Conservation (phyloP, 2,329 filamentous ascomycete genomes). For the Fusarium agapanthi region DNA sequence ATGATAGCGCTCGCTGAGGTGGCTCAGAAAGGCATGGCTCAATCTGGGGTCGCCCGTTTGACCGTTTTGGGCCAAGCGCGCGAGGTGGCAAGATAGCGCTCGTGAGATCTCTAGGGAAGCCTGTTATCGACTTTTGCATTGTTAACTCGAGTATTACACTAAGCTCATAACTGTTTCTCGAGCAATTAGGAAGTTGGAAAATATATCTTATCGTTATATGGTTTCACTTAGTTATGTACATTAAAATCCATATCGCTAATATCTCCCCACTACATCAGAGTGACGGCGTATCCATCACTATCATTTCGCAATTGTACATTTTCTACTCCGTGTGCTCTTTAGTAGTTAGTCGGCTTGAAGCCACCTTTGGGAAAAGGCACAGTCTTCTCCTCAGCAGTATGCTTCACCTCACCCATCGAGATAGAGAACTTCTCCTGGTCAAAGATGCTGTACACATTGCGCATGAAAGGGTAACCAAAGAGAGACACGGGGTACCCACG, state of each 20-base stretch:
- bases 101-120: accelerated
- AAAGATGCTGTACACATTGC: constrained; percentile 1
- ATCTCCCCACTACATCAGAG: no score
- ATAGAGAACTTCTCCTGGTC: not conserved
- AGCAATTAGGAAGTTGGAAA: not conserved
- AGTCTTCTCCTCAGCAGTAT: not conserved
- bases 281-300: not conserved
- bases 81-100: not conserved
- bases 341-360: not conserved
- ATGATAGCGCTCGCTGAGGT: not conserved
- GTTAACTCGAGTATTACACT: no score
- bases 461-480: constrained; percentile 5
- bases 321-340: no score
- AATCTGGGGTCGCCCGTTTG: not conserved
- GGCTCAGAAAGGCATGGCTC: not conserved
- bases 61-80: not conserved
- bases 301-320: no score
- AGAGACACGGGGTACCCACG: not conserved
- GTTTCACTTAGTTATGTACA: not conserved
- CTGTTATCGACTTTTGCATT: no score
- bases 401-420: not conserved
- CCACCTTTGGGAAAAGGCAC: not conserved
- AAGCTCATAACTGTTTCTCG: accelerated
- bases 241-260: accelerated
- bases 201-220: not conserved